Evolutionary conservation across 2,329 filamentous ascomycete species (phyloP).

Genomic region (Laburnicola sp.): DNA sequence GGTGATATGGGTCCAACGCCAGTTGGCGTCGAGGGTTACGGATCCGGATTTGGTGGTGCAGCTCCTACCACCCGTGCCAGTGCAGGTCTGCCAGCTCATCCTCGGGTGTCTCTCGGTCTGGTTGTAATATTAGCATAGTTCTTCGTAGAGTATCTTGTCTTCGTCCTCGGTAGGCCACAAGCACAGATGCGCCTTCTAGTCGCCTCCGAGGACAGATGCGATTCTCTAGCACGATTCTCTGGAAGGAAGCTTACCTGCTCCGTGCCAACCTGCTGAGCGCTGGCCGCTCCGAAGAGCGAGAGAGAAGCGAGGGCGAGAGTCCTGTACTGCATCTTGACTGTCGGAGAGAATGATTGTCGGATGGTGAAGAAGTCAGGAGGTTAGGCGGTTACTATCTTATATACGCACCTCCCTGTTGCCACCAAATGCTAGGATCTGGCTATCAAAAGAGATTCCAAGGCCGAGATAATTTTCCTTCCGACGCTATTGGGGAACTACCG

Average conservation of each 20-base stretch:
- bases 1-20: constrained; percentile 54
- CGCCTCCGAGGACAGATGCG: background rate
- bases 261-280: constrained; percentile 50
- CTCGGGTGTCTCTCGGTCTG: constrained; percentile 48
- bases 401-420: constrained; percentile 19
- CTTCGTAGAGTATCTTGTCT: background rate
- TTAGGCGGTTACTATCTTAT: constrained; percentile 28
- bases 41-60: constrained; percentile 44
- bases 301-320: constrained; percentile 46
- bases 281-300: constrained; percentile 45
- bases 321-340: constrained; percentile 44
- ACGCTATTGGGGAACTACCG: constrained; percentile 18
- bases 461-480: constrained; percentile 19
- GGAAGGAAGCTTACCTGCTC: constrained; percentile 12
- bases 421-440: constrained; percentile 15
- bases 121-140: constrained; percentile 5
- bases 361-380: constrained; percentile 25
- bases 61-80: constrained; percentile 43
- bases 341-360: constrained; percentile 30
- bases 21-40: constrained; percentile 53
- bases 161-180: too few relatives aligned
- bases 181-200: too few relatives aligned
- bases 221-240: background rate
- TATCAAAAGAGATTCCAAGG: constrained; percentile 20
- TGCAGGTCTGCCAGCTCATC: constrained; percentile 47